These are phyloP conservation scores for Ilex asprella DNA, from an alignment of 257 asterid species.

Conservation along the genomic window DNA sequence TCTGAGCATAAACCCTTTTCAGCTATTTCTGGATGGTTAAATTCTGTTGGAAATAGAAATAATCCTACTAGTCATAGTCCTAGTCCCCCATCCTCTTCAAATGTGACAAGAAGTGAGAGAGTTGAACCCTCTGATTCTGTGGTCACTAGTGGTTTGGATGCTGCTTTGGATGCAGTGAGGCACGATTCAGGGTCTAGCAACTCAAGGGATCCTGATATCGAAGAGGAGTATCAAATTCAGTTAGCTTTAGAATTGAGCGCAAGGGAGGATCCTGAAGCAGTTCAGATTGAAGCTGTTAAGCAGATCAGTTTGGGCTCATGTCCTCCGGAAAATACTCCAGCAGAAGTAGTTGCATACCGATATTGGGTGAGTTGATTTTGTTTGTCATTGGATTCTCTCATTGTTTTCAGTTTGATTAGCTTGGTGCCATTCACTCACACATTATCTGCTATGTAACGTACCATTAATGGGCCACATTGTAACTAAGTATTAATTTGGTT, in stretches of 20 bases:
- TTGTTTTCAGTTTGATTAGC: conserved; percentile 2
- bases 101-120: conserved; percentile 39
- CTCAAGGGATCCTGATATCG: conserved; percentile 77
- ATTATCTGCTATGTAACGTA: not conserved
- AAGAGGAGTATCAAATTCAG: conserved; percentile 92
- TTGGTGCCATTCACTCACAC: conserved; percentile 3
- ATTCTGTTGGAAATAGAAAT: conserved; percentile 61
- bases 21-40: conserved; percentile 88
- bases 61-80: conserved; percentile 51
- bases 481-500: conserved; percentile 1
- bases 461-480: not conserved
- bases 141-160: conserved; percentile 60
- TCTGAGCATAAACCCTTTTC: conserved; percentile 73
- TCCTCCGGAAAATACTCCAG: conserved; percentile 65
- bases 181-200: conserved; percentile 54
- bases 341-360: conserved; percentile 79
- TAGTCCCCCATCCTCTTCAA: conserved; percentile 72
- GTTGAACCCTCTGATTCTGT: conserved; percentile 68
- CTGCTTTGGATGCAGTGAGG: conserved; percentile 56
- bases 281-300: conserved; percentile 96
- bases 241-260: conserved; percentile 93
- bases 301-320: conserved; percentile 92
- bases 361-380: conserved; percentile 66
- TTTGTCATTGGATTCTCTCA: not conserved
- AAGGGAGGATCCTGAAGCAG: conserved; percentile 97